Base-by-base conservation (phyloP, 331 rosid genomes). In the Acacia pycnantha region DNA sequence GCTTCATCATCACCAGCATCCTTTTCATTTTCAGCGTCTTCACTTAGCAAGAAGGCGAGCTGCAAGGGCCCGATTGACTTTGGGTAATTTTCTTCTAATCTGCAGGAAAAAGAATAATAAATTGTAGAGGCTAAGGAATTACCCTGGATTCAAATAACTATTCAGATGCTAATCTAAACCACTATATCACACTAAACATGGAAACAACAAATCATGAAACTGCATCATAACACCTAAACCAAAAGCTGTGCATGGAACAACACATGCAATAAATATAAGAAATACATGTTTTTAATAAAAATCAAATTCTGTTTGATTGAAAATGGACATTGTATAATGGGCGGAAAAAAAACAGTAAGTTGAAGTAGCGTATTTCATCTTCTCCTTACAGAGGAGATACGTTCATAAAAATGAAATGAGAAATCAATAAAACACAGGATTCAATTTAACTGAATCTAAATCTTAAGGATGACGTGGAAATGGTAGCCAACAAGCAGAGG, bases 41-140 rank as follows among this genome's bases (percentile, higher is more conserved):
- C 98, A 64, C 64, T 73, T 74, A n/a, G 88, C 91, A 31, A 89
- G 84, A 69, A 95, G 90, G 70, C 87, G 92, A 77, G 87, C 86
- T 59, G 97, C 99, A 46, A 92, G 90, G 40, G 47, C 70, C 80
- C 91, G 88, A 78, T 95, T 95, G 71, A 93, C 92, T 81, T 89
- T 92, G 81, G 99, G 99, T 73, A 95, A 73, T 85, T 89, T 93
- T 86, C 82, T 92, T 88, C 83, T 90, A 40, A 90, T 84, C 99
- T 95, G 89, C 85, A 89, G 62, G 71, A 54, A 84, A 59, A 77
- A 35, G 65, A 78, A 11, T 15, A 22, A 33, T 46, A 15, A 50
- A 71, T 22, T 43, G 29, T 12, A 70, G 22, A 70, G 51, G 58
- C 79, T 78, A 61, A 77, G 82, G 85, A 68, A 73, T 50, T 43